Percentiles rank a stretch among this genome's conserved stretches.
These are phyloP conservation scores for Penicillium sp. DNA, from an alignment of 2,329 filamentous ascomycete species.

Conservation along the genomic window DNA sequence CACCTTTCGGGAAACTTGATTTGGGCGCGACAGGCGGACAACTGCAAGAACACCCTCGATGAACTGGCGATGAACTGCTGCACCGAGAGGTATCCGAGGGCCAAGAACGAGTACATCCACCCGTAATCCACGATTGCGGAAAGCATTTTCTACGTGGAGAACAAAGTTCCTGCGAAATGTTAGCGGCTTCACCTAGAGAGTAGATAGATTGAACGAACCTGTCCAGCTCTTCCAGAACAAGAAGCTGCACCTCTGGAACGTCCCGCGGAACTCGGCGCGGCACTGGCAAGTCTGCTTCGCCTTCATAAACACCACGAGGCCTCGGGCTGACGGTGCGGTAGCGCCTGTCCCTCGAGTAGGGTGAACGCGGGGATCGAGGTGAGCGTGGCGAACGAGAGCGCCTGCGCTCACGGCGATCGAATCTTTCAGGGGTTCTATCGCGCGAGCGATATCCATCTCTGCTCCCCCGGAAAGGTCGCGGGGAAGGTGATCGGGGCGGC, in stretches of 20 bases:
- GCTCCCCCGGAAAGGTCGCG: conserved; percentile 58
- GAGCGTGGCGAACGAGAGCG: conserved; percentile 64
- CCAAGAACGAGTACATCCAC: conserved; percentile 79
- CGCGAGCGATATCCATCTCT: conserved; percentile 64
- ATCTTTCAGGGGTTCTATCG: conserved; percentile 50
- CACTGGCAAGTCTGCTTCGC: conserved; percentile 67
- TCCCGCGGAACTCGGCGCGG: conserved; percentile 72
- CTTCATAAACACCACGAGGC: conserved; percentile 55
- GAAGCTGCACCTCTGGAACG: conserved; percentile 86
- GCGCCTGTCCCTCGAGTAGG: conserved; percentile 63
- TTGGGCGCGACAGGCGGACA: conserved; percentile 70
- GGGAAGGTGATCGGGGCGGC: conserved; percentile 59
- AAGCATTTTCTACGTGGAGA: conserved; percentile 75
- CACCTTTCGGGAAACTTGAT: conserved; percentile 73
- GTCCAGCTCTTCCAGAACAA: conserved; percentile 76
- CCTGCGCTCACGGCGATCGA: conserved; percentile 58
- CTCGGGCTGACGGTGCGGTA: conserved; percentile 71
- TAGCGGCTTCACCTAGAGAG: conserved; percentile 4
- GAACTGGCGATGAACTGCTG: conserved; percentile 82
- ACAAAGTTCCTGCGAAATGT: conserved; percentile 68
- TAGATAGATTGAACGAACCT: conserved; percentile 38
- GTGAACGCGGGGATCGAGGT: conserved; percentile 37
- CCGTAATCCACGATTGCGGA: conserved; percentile 70
- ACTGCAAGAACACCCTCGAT: conserved; percentile 87
- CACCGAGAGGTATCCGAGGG: conserved; percentile 72